Base-by-base conservation (phyloP, 2,329 filamentous ascomycete genomes). In the Dactylonectria macrodidyma region DNA sequence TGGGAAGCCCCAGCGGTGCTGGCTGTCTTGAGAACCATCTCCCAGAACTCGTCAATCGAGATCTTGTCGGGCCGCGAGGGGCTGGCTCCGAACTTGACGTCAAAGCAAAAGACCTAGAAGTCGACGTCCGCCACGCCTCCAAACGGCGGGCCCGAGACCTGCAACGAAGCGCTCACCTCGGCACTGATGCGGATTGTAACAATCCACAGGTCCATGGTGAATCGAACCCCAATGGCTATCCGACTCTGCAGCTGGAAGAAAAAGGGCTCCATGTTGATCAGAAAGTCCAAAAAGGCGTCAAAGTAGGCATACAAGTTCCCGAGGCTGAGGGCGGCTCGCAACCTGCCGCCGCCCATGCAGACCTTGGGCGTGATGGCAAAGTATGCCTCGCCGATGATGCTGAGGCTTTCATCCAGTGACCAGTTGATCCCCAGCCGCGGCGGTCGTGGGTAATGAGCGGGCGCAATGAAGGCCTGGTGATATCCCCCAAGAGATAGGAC, bases 401-500 rank as follows among this genome's bases (percentile, higher is more conserved):
- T 71, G 2, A 83, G 65, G 9, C 59, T 59, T 1, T 16, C 57
- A 2, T 48, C 48, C 3, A 77, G 65, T 1, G 51, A 62, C 76
- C 78, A 82, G 38, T 41, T 65, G 22, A 82, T 79, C 1, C 67
- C 76, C 0, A 83, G 70, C 3, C 81, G 73, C 0, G 73, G 71
- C 0, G 78, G 76, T 0, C 66, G 66, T 0, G 81, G 81, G 70
- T 82, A 84, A 1, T 76, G 60, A 0, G 54, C 2, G 1, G 80
- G 81, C 0, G 34, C 47, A 3, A 56, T 41, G 57, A 73, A 84
- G 0, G 72, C 67, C 0, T 47, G 69, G 66, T 83, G 79, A 65
- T 80, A 84, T 0, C 82, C 82, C 1, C 82, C 82, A 7, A 83
- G 65, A 1, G 79, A 78, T 52, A 83, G 80, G 4, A 84, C 81